Conservation (phyloP, 2,329 filamentous ascomycete genomes). For the Chaetomiaceae sp. region DNA sequence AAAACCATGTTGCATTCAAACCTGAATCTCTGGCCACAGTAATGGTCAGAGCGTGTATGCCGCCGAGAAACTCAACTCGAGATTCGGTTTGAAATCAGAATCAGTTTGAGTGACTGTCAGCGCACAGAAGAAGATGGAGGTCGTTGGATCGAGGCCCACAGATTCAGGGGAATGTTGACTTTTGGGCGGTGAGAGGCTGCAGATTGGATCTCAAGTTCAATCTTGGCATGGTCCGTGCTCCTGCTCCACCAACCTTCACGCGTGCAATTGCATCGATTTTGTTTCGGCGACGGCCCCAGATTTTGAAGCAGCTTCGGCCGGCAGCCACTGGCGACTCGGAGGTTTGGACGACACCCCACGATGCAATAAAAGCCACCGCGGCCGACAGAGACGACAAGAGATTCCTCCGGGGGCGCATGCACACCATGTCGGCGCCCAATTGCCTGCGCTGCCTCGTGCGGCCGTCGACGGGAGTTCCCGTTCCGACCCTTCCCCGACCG, state of each 20-base stretch:
- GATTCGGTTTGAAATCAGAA: too few relatives aligned
- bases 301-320: slow-evolving; percentile 16
- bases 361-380: slow-evolving; percentile 23
- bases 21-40: too few relatives aligned
- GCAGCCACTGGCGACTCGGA: slow-evolving; percentile 22
- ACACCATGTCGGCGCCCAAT: slow-evolving; percentile 51
- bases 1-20: too few relatives aligned
- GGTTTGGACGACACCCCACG: slow-evolving; percentile 17
- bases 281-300: slow-evolving; percentile 8
- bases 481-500: slow-evolving; percentile 19
- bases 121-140: too few relatives aligned
- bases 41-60: too few relatives aligned
- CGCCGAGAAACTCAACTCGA: too few relatives aligned
- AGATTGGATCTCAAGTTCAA: slow-evolving; percentile 7
- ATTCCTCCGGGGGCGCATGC: too few relatives aligned
- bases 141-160: too few relatives aligned
- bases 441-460: slow-evolving; percentile 56
- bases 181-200: slow-evolving; percentile 26
- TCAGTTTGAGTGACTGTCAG: too few relatives aligned
- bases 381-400: slow-evolving; percentile 14
- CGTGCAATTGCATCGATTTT: slow-evolving; percentile 18
- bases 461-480: slow-evolving; percentile 32
- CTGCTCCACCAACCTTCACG: slow-evolving; percentile 15
- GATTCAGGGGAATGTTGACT: slow-evolving; percentile 10
- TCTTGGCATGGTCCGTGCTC: slow-evolving; percentile 20